Base-by-base conservation (phyloP, 2,329 filamentous ascomycete genomes). In the Penicillium sp. region DNA sequence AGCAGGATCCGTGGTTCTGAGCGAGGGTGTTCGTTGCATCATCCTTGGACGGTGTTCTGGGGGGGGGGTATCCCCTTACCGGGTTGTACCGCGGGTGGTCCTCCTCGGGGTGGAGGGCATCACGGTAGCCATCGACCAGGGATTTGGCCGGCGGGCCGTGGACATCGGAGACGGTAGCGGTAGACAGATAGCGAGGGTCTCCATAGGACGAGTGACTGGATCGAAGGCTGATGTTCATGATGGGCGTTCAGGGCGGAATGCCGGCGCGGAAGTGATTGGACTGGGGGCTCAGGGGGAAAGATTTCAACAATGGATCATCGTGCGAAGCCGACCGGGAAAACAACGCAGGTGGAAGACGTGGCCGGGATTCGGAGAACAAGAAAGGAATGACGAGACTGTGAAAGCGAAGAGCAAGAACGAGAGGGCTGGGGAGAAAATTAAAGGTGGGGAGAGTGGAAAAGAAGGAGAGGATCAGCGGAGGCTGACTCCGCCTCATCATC, bases 81-180 rank as follows among this genome's bases (percentile, higher is more conserved):
- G 84, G 81, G 74, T 87, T 86, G 68, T 82, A 85, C 60, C 81
- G 81, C 45, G 84, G 80, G 62, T 78, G 82, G 51, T 85, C 83
- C 62, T 78, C 80, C 65, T 85, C 85, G 8, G 82, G 81, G 64
- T 81, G 82, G 56, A 84, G 70, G 57, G 84, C 80, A 61, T 87
- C 84, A 53, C 82, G 81, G 73, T 89, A 90, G 46, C 84, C 85
- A 57, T 89, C 83, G 54, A 86, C 79, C 59, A 88, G 78, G 22
- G 79, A 78, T 68, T 83, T 85, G 55, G 74, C 72, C 16, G 73
- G 71, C 33, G 74, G 73, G 14, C 68, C 69, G 55, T 73, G 70
- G 37, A 66, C 66, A 53, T 72, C 75, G 57, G 72, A 73, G 42
- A 75, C 74, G 52, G 72, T 66, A 13, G 61, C 69, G 11, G 72